Base-by-base conservation (phyloP, 1,139 yeast species). In the Suhomyces bolitotheri region DNA sequence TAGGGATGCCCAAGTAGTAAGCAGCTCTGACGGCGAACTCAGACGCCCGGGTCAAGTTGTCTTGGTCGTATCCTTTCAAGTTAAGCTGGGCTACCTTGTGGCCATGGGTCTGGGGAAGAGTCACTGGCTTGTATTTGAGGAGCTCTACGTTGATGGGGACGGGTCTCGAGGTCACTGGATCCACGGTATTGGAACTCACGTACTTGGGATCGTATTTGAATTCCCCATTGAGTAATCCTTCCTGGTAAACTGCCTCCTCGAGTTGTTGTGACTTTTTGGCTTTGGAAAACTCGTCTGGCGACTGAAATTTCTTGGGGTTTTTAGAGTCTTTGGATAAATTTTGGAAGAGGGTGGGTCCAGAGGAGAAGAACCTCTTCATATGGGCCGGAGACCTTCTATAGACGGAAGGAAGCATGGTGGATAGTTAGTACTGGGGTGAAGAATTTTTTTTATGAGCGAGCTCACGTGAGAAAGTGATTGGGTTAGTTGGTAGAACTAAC, bases 21-120 rank as follows among this genome's bases (percentile, higher is more conserved):
- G 96, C 97, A 0, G 90, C 89, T 62, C 98, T 78, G 43, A 84
- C 69, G 5, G 95, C 87, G 61, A 92, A 92, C 61, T 92, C 96
- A 16, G 85, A 73, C 43, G 83, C 84, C 47, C 90, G 77, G 36
- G 82, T 85, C 45, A 90, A 60, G 49, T 80, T 82, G 40, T 78
- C 79, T 35, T 78, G 74, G 46, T 81, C 82, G 56, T 78, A 90
- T 4, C 96, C 80, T 46, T 86, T 76, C 48, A 92, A 70, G 36
- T 78, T 78, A 33, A 92, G 58, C 45, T 78, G 83, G 11, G 89
- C 89, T 17, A 80, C 83, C 44, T 79, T 63, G 55, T 87, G 80
- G 2, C 92, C 89, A 52, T 87, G 78, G 20, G 79, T 78, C 25
- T 76, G 65, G 27, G 80, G 77, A 43, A 82, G 78, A 53, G 78